These are phyloP conservation scores for Globomyces sp. DNA, from an alignment of 371 early-diverging fungal species.

Conservation along the genomic window DNA sequence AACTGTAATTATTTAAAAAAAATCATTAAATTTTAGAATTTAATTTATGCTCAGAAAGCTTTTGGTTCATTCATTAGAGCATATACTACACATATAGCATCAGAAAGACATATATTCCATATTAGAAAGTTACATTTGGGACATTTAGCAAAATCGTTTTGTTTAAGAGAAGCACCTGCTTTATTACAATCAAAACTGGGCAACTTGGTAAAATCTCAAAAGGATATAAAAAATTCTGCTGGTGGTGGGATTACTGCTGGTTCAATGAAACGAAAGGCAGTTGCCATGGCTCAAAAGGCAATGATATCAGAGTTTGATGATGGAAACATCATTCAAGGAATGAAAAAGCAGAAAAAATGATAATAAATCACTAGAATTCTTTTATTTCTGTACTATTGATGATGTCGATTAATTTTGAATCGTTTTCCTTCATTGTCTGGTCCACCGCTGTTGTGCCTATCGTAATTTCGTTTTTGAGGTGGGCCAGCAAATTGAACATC, in stretches of 20 bases:
- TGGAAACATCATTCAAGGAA: slow-evolving; percentile 4
- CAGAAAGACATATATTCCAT: slow-evolving; percentile 88
- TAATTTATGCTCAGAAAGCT: slow-evolving; percentile 69
- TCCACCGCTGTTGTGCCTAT: too few relatives aligned
- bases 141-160: slow-evolving; percentile 95
- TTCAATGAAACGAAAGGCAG: slow-evolving; percentile 12
- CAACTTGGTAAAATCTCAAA: background rate
- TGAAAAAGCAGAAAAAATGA: slow-evolving; percentile 7
- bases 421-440: too few relatives aligned
- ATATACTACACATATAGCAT: slow-evolving; percentile 85
- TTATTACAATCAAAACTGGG: slow-evolving; percentile 15
- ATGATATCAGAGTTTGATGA: slow-evolving; percentile 17
- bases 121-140: slow-evolving; percentile 91
- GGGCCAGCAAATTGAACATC: too few relatives aligned
- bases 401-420: too few relatives aligned
- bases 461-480: too few relatives aligned
- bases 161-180: slow-evolving; percentile 78
- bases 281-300: slow-evolving; percentile 6
- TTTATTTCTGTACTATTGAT: too few relatives aligned
- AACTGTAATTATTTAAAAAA: slow-evolving; percentile 22
- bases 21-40: slow-evolving; percentile 42
- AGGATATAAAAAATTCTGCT: background rate
- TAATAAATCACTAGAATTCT: too few relatives aligned
- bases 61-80: slow-evolving; percentile 87
- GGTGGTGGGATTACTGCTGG: slow-evolving; percentile 13